Evolutionary conservation across 2,329 filamentous ascomycete genomes (phyloP).

Genomic region (Fusarium sambucinum): DNA sequence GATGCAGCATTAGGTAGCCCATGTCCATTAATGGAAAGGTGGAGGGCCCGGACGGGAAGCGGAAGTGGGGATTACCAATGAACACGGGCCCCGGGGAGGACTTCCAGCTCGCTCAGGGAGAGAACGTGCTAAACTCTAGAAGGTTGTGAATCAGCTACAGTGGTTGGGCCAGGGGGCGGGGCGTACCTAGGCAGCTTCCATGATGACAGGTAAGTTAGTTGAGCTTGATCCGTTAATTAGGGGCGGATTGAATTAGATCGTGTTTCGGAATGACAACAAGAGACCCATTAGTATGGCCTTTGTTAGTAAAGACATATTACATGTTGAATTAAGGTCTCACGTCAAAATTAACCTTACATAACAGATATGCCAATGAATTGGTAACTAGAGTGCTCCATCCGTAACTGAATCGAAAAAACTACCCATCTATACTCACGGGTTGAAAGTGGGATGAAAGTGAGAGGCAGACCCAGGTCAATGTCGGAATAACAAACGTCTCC

Average conservation of each 20-base stretch:
- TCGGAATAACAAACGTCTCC: neutral
- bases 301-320: slow-evolving; percentile 14
- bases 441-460: neutral
- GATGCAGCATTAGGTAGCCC: slow-evolving; percentile 27
- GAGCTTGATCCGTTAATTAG: slow-evolving; percentile 15
- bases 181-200: neutral
- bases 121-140: slow-evolving; percentile 34
- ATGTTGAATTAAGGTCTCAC: neutral
- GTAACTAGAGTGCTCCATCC: neutral
- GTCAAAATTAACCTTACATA: neutral
- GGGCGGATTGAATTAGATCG: slow-evolving; percentile 32
- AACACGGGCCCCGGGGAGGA: slow-evolving; percentile 28
- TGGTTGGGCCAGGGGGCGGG: slow-evolving; percentile 9
- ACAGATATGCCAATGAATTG: neutral
- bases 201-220: slow-evolving; percentile 12
- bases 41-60: slow-evolving; percentile 32
- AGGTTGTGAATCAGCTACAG: slow-evolving; percentile 33
- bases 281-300: neutral
- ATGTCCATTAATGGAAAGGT: slow-evolving; percentile 22
- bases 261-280: slow-evolving; percentile 31
- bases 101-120: slow-evolving; percentile 17
- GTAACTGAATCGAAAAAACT: neutral
- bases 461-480: neutral
- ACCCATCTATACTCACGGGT: neutral
- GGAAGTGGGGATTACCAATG: slow-evolving; percentile 28